These are phyloP conservation scores for Sugiyamaella lignohabitans DNA, from an alignment of 805 yeast species.

Conservation along the genomic window DNA sequence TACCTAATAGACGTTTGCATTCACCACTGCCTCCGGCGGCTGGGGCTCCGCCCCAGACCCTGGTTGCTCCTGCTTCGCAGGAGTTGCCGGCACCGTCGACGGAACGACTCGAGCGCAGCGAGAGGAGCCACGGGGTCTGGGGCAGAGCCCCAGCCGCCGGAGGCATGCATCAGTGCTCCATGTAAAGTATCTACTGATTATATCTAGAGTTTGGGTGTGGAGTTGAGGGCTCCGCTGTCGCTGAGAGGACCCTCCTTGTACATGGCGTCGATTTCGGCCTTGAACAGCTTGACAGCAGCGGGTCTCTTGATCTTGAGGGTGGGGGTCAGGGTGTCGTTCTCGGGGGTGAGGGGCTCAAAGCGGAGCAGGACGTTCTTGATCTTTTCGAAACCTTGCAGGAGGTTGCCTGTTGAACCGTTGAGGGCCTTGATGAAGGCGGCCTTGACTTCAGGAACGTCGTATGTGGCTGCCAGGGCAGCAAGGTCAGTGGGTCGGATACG, in stretches of 20 bases:
- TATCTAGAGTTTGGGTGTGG: neutral
- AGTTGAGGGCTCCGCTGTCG: neutral
- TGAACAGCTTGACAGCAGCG: conserved; percentile 41
- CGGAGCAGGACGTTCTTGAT: conserved; percentile 47
- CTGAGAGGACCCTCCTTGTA: conserved; percentile 42
- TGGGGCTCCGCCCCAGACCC: too few relatives aligned
- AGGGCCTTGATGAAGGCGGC: conserved; percentile 34
- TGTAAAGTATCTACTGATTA: neutral
- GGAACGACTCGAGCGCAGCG: too few relatives aligned
- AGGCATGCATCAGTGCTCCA: neutral
- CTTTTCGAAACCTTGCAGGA: conserved; percentile 58
- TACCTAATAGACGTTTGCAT: too few relatives aligned
- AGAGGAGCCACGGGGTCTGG: neutral
- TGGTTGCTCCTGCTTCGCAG: too few relatives aligned
- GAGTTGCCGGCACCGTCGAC: too few relatives aligned
- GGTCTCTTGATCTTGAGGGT: conserved; percentile 53
- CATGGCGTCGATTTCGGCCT: conserved; percentile 36
- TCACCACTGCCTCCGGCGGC: too few relatives aligned
- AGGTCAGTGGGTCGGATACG: conserved; percentile 28
- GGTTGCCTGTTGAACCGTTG: conserved; percentile 34
- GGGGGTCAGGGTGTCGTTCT: conserved; percentile 60
- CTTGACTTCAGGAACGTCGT: conserved; percentile 35
- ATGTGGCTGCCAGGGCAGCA: conserved; percentile 26
- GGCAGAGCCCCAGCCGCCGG: conserved; percentile 1
- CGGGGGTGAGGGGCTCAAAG: conserved; percentile 56